Percentiles rank a stretch among this genome's conserved stretches.
These are phyloP conservation scores for Elaphomyces granulatus DNA, from an alignment of 495 filamentous ascomycete genomes.

Conservation along the genomic window DNA sequence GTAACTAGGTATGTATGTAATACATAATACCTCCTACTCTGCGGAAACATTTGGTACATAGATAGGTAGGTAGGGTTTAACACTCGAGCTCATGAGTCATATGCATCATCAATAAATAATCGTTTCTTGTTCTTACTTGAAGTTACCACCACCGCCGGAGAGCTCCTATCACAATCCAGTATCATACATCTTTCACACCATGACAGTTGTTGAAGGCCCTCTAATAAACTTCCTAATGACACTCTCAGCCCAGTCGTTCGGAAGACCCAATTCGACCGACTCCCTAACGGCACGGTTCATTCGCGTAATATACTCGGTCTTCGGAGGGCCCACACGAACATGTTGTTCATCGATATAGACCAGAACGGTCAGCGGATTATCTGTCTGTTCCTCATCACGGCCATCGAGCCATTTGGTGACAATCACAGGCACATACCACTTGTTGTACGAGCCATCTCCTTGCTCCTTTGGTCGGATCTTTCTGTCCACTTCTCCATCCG, in stretches of 20 bases:
- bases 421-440: constrained; percentile 24
- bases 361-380: constrained; percentile 21
- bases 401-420: constrained; percentile 23
- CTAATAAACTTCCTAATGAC: constrained; percentile 46
- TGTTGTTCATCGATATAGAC: constrained; percentile 44
- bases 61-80: no score
- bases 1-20: no score
- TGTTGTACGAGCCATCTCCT: constrained; percentile 24
- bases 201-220: no score
- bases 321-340: constrained; percentile 26
- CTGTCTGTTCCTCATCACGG: constrained; percentile 7
- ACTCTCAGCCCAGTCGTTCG: constrained; percentile 38
- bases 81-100: no score
- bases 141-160: no score
- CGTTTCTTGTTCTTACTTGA: no score
- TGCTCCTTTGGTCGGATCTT: constrained; percentile 32
- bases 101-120: no score
- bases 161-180: no score
- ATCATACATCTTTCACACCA: no score
- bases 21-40: no score
- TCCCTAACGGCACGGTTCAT: constrained; percentile 57
- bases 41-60: no score
- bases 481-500: constrained; percentile 12
- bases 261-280: constrained; percentile 41
- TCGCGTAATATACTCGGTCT: constrained; percentile 48